A percentile compares a stretch with the other conserved stretches of the same genome.
Conservation (phyloP, 768 basidiomycete species). For the Trametes punicea region DNA sequence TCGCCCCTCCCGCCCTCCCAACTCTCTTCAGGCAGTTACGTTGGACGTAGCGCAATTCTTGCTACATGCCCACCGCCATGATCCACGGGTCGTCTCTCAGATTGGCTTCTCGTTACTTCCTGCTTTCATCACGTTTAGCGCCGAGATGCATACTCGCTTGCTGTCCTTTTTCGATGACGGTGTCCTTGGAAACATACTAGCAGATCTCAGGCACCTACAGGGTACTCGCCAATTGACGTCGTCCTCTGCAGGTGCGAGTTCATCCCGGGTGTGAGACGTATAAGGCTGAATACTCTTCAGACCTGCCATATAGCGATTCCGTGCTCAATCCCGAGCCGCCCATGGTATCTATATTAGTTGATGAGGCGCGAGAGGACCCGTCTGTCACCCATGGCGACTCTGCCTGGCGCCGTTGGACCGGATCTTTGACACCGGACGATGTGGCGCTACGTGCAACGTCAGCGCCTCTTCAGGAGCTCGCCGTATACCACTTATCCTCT, state of each 20-base stretch:
- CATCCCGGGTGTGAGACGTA: background rate
- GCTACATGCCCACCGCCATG: constrained; percentile 48
- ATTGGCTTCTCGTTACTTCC: constrained; percentile 72
- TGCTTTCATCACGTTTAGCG: constrained; percentile 64
- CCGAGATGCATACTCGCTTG: constrained; percentile 59
- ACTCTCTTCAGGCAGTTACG: constrained; percentile 67
- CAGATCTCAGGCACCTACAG: constrained; percentile 38
- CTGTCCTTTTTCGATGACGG: constrained; percentile 66
- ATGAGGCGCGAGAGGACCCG: constrained; percentile 39
- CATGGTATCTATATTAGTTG: constrained; percentile 59
- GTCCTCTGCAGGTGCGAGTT: constrained; percentile 20
- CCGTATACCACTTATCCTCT: constrained; percentile 58
- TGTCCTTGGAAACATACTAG: constrained; percentile 52
- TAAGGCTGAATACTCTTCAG: background rate
- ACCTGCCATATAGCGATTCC: constrained; percentile 8
- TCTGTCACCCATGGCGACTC: background rate
- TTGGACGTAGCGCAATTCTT: constrained; percentile 73
- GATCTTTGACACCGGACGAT: constrained; percentile 7
- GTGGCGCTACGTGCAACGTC: constrained; percentile 42
- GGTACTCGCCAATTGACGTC: constrained; percentile 14
- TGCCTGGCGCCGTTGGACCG: constrained; percentile 27
- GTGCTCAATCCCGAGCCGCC: constrained; percentile 27
- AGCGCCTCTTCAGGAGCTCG: constrained; percentile 52
- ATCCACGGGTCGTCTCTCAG: constrained; percentile 50
- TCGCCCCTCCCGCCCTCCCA: constrained; percentile 65